Percentiles rank a stretch among this genome's conserved stretches.
Evolutionary conservation across 257 asterid species (phyloP).

Genomic region (Striga asiatica): DNA sequence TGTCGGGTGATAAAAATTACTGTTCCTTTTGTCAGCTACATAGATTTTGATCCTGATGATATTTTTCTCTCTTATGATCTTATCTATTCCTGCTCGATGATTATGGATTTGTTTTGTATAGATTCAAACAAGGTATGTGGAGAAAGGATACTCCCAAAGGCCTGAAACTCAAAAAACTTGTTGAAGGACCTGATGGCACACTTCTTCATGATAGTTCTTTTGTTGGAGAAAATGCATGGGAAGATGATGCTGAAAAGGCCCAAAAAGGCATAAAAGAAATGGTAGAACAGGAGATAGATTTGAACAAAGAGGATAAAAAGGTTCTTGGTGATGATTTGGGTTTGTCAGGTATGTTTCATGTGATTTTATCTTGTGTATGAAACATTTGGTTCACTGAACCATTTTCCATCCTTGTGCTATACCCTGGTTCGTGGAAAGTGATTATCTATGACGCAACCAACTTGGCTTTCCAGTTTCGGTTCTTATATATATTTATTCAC

Average conservation of each 20-base stretch:
- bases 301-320: conserved; percentile 47
- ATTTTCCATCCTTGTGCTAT: neutral
- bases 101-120: conserved; percentile 14
- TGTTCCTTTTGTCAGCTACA: conserved; percentile 7
- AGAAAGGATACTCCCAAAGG: conserved; percentile 88
- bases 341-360: conserved; percentile 51
- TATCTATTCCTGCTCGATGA: conserved; percentile 8
- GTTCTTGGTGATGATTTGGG: conserved; percentile 55
- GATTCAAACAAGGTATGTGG: conserved; percentile 87
- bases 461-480: neutral
- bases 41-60: conserved; percentile 8
- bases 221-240: conserved; percentile 96
- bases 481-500: neutral
- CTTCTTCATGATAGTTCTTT: conserved; percentile 79
- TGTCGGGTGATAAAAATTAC: neutral
- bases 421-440: conserved; percentile 3
- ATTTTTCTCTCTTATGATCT: too few relatives aligned
- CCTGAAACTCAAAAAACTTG: conserved; percentile 71
- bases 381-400: neutral
- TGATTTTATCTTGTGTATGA: conserved; percentile 2
- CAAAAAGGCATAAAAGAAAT: conserved; percentile 37
- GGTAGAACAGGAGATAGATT: conserved; percentile 38
- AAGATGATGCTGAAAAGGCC: conserved; percentile 52
- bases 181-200: conserved; percentile 80
- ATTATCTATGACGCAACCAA: neutral